Evolutionary conservation across 2,329 filamentous ascomycete species (phyloP).

Genomic region (Fusarium sp.): DNA sequence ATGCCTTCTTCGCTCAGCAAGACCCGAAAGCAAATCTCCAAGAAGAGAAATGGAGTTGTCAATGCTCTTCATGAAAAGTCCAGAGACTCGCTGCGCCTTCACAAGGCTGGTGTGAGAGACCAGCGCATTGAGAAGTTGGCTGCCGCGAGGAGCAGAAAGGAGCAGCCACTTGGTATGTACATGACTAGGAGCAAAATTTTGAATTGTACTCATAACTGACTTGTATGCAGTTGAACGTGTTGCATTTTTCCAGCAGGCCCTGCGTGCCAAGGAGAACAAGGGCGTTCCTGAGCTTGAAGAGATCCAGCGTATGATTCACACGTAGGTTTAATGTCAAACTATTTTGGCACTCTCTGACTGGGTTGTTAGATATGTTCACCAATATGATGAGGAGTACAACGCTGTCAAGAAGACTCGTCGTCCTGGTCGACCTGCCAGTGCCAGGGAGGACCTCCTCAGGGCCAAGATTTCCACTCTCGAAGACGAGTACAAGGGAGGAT

Average conservation of each 20-base stretch:
- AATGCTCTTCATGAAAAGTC: conserved; percentile 88
- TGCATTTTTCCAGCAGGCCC: conserved; percentile 76
- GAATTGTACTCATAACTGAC: conserved; percentile 9
- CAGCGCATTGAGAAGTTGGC: conserved; percentile 82
- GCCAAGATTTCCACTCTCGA: conserved; percentile 77
- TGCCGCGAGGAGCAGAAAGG: conserved; percentile 76
- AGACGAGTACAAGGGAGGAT: conserved; percentile 85
- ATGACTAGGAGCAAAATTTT: conserved; percentile 1
- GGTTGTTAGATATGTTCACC: conserved; percentile 68
- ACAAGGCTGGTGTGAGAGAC: conserved; percentile 83
- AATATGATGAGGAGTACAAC: conserved; percentile 78
- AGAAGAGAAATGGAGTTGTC: conserved; percentile 82
- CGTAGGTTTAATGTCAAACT: conserved; percentile 56
- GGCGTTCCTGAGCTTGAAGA: conserved; percentile 66
- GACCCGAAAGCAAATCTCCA: conserved; percentile 88
- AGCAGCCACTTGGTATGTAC: conserved; percentile 76
- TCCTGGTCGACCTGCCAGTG: conserved; percentile 81
- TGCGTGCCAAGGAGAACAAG: conserved; percentile 60
- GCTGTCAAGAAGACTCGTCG: conserved; percentile 76
- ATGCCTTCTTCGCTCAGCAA: conserved; percentile 87
- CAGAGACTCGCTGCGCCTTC: conserved; percentile 84
- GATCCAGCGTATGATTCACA: conserved; percentile 71
- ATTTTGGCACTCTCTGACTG: neutral
- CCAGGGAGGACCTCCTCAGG: conserved; percentile 81
- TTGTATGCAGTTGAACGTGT: conserved; percentile 51